phyloP scores from a whole-genome alignment of 306 rosid species.

The Herpetospermum pedunculosum region DNA sequence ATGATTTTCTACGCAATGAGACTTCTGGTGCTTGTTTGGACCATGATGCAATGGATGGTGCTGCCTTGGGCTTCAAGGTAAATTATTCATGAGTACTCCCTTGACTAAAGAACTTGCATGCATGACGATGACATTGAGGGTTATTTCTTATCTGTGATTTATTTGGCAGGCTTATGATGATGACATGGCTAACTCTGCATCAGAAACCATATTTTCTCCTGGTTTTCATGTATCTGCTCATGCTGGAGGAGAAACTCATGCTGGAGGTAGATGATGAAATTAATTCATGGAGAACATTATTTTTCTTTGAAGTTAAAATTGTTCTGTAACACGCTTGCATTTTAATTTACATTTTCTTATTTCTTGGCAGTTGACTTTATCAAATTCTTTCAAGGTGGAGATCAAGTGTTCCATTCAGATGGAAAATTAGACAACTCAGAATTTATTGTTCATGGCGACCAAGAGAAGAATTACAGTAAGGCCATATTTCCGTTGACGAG shows the following conservation, averaged over 20 bases:
- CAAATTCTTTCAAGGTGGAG: constrained; percentile 53
- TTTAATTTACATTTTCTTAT: constrained; percentile 8
- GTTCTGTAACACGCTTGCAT: not conserved
- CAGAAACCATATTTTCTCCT: constrained; percentile 89
- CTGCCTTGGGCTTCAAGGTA: constrained; percentile 55
- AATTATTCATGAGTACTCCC: constrained; percentile 12
- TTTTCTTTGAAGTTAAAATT: not conserved
- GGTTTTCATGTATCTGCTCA: constrained; percentile 61
- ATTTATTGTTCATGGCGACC: constrained; percentile 29
- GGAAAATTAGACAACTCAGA: constrained; percentile 20
- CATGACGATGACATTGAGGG: not conserved
- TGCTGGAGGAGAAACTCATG: constrained; percentile 38
- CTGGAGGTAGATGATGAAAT: constrained; percentile 50
- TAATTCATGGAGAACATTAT: not conserved
- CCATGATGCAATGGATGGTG: constrained; percentile 36
- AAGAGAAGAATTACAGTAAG: constrained; percentile 19
- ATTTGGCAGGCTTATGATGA: constrained; percentile 40
- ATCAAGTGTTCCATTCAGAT: constrained; percentile 32
- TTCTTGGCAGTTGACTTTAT: constrained; percentile 51
- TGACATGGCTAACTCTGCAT: constrained; percentile 28
- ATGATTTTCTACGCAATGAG: constrained; percentile 31
- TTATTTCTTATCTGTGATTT: constrained; percentile 7
- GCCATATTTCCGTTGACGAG: constrained; percentile 7
- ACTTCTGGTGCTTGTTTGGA: constrained; percentile 40
- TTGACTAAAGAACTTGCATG: not conserved